Evolutionary conservation across 164 flowering plant species (phyloP).

Genomic region (Piper betle): DNA sequence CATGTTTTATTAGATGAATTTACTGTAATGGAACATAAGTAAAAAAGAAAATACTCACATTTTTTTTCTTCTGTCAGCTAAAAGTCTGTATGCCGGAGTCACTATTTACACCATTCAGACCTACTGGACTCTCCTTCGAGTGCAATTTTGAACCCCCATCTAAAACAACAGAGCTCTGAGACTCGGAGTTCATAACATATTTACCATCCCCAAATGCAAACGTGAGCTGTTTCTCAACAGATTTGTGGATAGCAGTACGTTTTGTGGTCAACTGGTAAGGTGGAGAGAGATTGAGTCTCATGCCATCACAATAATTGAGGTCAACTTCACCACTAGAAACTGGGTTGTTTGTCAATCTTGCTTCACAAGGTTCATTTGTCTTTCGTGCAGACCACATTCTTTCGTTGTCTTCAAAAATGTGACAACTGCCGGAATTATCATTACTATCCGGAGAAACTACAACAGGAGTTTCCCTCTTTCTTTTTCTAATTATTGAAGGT

Average conservation of each 20-base stretch:
- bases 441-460: constrained; percentile 5
- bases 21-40: too few species aligned
- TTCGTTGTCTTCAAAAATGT: constrained; percentile 16
- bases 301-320: constrained; percentile 11
- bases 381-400: constrained; percentile 11
- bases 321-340: constrained; percentile 9
- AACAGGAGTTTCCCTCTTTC: constrained; percentile 30
- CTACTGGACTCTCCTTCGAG: background rate
- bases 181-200: constrained; percentile 12
- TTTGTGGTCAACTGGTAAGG: constrained; percentile 68
- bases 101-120: constrained; percentile 2
- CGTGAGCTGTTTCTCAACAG: constrained; percentile 72
- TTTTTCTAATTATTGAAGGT: constrained; percentile 80
- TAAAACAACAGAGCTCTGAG: constrained; percentile 11
- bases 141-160: background rate
- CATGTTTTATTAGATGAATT: too few species aligned
- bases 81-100: constrained; percentile 22
- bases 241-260: constrained; percentile 52
- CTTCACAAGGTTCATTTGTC: constrained; percentile 12
- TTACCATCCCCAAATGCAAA: constrained; percentile 37
- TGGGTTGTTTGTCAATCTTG: constrained; percentile 18
- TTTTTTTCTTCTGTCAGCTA: constrained; percentile 16
- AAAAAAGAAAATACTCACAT: background rate
- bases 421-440: constrained; percentile 8
- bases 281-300: constrained; percentile 57